A percentile compares a stretch with the other conserved stretches of the same genome.
These are phyloP conservation scores for Venturia asperata DNA, from an alignment of 2,329 filamentous ascomycete genomes.

Conservation along the genomic window DNA sequence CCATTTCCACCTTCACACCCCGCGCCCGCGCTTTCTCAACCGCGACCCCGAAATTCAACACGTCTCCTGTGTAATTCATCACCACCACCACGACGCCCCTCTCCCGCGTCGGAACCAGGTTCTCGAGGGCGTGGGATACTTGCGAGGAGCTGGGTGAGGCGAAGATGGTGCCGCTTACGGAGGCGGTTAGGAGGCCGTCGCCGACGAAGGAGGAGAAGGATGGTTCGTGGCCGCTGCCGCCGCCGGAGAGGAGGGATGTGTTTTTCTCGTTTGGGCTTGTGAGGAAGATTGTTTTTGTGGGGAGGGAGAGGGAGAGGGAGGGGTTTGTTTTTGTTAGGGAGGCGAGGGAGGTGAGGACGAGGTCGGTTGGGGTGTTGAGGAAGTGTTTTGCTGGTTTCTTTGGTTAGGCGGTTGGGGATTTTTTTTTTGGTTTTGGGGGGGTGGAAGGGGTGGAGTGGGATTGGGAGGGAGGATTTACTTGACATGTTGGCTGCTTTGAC, in stretches of 20 bases:
- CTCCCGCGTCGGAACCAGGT: conserved; percentile 61
- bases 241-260: conserved; percentile 26
- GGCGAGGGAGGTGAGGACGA: conserved; percentile 70
- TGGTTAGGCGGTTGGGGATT: neutral
- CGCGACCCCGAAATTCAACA: conserved; percentile 88
- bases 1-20: conserved; percentile 74
- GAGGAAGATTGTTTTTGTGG: conserved; percentile 84
- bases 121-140: conserved; percentile 59
- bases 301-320: conserved; percentile 65
- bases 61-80: conserved; percentile 77
- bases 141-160: conserved; percentile 26
- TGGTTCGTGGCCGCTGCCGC: conserved; percentile 28
- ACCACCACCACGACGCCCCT: conserved; percentile 81
- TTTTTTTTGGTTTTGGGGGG: neutral
- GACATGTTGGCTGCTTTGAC: too few relatives aligned
- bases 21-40: conserved; percentile 84
- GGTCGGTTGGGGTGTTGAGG: conserved; percentile 71
- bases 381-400: conserved; percentile 64
- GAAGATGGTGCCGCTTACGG: conserved; percentile 26
- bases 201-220: conserved; percentile 26
- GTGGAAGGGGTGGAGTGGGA: neutral
- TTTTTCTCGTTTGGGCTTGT: too few relatives aligned
- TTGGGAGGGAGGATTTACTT: too few relatives aligned
- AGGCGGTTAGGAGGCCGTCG: conserved; percentile 24
- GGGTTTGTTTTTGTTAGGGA: conserved; percentile 79